Conservation (phyloP, 306 rosid genomes). For the Castanospermum australe region DNA sequence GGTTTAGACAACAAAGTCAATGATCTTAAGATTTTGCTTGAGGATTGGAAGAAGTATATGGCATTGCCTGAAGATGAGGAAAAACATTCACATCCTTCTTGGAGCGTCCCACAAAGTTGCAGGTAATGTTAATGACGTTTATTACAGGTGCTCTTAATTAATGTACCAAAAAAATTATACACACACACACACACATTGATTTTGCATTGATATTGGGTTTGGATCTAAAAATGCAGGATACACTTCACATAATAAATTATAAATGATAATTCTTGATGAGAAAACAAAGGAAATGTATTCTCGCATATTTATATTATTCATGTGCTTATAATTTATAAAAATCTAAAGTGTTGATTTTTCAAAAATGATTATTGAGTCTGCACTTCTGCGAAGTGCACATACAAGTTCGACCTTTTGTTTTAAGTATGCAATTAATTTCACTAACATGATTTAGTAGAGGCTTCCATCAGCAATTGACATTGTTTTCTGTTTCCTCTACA, state of each 20-base stretch:
- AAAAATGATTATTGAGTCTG: too few relatives aligned
- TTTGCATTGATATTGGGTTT: background rate
- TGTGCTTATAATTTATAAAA: too few relatives aligned
- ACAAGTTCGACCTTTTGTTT: background rate
- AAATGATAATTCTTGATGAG: too few relatives aligned
- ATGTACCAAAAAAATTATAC: background rate
- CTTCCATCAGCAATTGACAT: background rate
- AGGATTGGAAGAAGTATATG: conserved; percentile 66
- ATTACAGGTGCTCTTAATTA: background rate
- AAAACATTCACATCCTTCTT: conserved; percentile 28
- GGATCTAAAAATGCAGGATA: too few relatives aligned
- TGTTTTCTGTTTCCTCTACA: background rate
- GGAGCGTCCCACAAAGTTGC: conserved; percentile 72
- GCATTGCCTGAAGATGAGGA: conserved; percentile 13
- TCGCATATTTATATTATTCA: too few relatives aligned
- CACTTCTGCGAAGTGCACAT: background rate
- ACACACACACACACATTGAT: background rate
- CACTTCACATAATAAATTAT: too few relatives aligned
- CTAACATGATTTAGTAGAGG: background rate
- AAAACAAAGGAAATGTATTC: too few relatives aligned
- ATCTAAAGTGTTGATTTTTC: too few relatives aligned
- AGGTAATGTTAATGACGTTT: conserved; percentile 39
- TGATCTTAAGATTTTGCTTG: conserved; percentile 72
- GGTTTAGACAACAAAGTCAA: conserved; percentile 68
- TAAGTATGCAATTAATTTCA: background rate